Percentiles rank a stretch among this genome's conserved stretches.
phyloP scores from a whole-genome alignment of 306 rosid genomes.

The Cucurbita pepo region DNA sequence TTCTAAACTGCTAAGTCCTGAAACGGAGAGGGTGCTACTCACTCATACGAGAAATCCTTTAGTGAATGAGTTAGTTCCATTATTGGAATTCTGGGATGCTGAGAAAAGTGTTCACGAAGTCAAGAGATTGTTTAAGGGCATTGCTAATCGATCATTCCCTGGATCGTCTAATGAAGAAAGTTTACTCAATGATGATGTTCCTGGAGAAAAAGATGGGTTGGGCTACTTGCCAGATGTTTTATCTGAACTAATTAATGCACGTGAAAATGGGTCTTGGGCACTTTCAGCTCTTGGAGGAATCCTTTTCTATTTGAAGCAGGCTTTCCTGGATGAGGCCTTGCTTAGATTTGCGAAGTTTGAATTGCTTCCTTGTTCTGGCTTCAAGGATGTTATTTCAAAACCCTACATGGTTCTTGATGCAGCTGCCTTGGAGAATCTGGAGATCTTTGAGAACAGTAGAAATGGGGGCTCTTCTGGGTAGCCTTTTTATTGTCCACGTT shows the following conservation, averaged over 20 bases:
- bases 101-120: conserved; percentile 44
- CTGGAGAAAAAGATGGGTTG: conserved; percentile 23
- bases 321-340: conserved; percentile 67
- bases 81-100: conserved; percentile 75
- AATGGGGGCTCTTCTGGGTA: conserved; percentile 90
- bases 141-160: conserved; percentile 13
- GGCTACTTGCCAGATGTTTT: conserved; percentile 54
- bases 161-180: conserved; percentile 12
- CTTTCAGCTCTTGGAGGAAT: conserved; percentile 95
- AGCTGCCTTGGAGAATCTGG: conserved; percentile 88
- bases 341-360: conserved; percentile 83
- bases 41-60: conserved; percentile 76
- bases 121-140: conserved; percentile 27
- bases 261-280: conserved; percentile 42
- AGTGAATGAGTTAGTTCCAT: conserved; percentile 77
- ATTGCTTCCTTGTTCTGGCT: conserved; percentile 64
- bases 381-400: conserved; percentile 39
- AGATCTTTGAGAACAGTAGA: conserved; percentile 80
- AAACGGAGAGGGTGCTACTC: conserved; percentile 58
- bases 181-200: neutral
- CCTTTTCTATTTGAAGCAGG: conserved; percentile 85
- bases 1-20: conserved; percentile 57
- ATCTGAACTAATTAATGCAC: conserved; percentile 42
- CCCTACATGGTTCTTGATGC: conserved; percentile 92
- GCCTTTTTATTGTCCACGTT: conserved; percentile 10